Conservation (phyloP, 2,329 filamentous ascomycete species). For the Kalaharituber pfeilii region DNA sequence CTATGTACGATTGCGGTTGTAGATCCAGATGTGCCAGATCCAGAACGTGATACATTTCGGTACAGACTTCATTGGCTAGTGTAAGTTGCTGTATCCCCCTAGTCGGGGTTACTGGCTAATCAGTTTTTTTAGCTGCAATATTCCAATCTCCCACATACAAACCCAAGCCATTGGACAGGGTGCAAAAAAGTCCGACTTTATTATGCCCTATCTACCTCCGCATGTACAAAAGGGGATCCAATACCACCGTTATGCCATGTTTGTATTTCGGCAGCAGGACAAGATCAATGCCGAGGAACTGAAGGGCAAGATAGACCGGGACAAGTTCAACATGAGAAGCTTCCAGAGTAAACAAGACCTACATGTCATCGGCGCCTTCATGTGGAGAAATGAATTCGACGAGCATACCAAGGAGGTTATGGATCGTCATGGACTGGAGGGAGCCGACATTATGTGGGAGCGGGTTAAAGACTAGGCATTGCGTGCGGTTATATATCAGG, state of each 20-base stretch:
- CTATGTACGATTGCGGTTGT: slow-evolving; percentile 71
- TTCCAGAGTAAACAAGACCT: slow-evolving; percentile 54
- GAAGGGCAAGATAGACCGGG: slow-evolving; percentile 28
- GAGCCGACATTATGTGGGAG: slow-evolving; percentile 70
- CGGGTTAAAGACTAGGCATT: slow-evolving; percentile 52
- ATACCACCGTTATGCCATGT: slow-evolving; percentile 75
- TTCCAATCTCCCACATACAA: slow-evolving; percentile 43
- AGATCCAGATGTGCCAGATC: slow-evolving; percentile 69
- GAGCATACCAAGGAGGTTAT: slow-evolving; percentile 75
- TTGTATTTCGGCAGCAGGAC: slow-evolving; percentile 62
- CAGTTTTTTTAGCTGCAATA: slow-evolving; percentile 34
- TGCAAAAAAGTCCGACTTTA: slow-evolving; percentile 12
- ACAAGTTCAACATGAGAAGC: slow-evolving; percentile 57
- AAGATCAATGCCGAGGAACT: slow-evolving; percentile 42
- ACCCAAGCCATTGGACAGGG: slow-evolving; percentile 32
- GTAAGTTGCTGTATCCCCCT: neutral
- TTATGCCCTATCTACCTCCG: slow-evolving; percentile 63
- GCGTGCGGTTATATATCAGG: too few relatives aligned
- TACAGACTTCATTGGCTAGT: slow-evolving; percentile 80
- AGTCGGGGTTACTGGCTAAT: neutral
- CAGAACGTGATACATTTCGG: slow-evolving; percentile 55
- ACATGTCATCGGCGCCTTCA: slow-evolving; percentile 58
- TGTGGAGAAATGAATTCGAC: slow-evolving; percentile 87
- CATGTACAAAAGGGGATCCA: slow-evolving; percentile 77
- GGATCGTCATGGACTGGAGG: slow-evolving; percentile 55